Percentiles rank a stretch among this genome's conserved stretches.
phyloP scores from a whole-genome alignment of 495 filamentous ascomycete genomes.

The Cercophora sp. region DNA sequence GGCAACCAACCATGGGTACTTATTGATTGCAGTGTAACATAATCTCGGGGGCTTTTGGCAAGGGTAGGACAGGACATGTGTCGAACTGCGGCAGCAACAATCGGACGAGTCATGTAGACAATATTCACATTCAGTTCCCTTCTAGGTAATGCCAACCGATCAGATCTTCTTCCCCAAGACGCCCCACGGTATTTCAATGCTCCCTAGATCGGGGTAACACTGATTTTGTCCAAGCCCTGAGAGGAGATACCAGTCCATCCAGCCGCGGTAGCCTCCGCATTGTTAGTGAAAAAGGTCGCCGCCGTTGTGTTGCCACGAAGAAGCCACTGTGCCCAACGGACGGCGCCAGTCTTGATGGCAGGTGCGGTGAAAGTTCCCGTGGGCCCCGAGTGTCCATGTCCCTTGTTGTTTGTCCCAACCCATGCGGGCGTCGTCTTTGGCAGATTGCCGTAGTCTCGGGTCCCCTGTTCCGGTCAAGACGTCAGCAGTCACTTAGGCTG shows the following conservation, averaged over 20 bases:
- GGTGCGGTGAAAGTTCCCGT: constrained; percentile 1
- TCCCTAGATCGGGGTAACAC: neutral
- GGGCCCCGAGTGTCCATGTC: neutral
- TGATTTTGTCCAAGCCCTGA: constrained; percentile 5
- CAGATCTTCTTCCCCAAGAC: no score
- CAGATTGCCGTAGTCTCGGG: constrained; percentile 1
- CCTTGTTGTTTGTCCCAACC: constrained; percentile 6
- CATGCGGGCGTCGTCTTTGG: constrained; percentile 1
- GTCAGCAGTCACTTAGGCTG: neutral
- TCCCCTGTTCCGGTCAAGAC: neutral
- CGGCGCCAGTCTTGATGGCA: neutral
- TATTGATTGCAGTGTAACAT: no score
- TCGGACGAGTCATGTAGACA: no score
- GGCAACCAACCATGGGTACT: no score
- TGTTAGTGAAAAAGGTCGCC: neutral
- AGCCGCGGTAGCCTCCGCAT: neutral
- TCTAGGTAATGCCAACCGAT: no score
- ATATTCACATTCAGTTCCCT: no score
- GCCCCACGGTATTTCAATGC: no score
- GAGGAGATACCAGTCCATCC: constrained; percentile 5
- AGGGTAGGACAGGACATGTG: no score
- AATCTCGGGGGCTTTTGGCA: no score
- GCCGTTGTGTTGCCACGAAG: neutral
- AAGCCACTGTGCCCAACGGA: constrained; percentile 2
- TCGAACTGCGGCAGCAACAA: no score